phyloP scores from a whole-genome alignment of 2,329 filamentous ascomycete species.

The Fusarium chaquense region DNA sequence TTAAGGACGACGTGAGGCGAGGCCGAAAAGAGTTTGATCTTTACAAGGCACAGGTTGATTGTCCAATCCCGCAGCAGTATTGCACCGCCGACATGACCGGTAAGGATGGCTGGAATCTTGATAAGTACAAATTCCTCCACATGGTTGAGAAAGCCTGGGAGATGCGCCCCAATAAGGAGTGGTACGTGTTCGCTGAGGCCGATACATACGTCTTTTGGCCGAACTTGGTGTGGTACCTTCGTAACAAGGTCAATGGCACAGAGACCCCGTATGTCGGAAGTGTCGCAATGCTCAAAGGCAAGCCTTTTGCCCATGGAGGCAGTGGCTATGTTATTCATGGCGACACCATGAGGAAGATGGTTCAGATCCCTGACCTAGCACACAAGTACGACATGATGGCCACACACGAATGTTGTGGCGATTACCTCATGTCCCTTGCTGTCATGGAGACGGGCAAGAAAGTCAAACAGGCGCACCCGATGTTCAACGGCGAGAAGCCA shows the following conservation, averaged over 20 bases:
- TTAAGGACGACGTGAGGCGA: conserved; percentile 52
- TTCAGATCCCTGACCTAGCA: conserved; percentile 58
- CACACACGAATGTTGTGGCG: conserved; percentile 62
- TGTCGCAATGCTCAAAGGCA: conserved; percentile 59
- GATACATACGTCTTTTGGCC: conserved; percentile 70
- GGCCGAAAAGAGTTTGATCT: conserved; percentile 60
- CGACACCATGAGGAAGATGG: conserved; percentile 62
- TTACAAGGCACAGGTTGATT: conserved; percentile 60
- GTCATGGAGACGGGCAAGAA: conserved; percentile 59
- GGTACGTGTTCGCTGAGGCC: conserved; percentile 71
- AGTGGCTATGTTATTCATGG: conserved; percentile 69
- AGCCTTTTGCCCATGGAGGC: conserved; percentile 68
- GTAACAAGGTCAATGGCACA: conserved; percentile 55
- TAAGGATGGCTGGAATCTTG: conserved; percentile 63
- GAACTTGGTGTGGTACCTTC: conserved; percentile 64
- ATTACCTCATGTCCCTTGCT: conserved; percentile 63
- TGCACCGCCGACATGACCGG: conserved; percentile 50
- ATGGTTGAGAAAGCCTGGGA: conserved; percentile 68
- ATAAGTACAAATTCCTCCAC: conserved; percentile 72
- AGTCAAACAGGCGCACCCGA: conserved; percentile 61
- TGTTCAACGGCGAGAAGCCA: conserved; percentile 69
- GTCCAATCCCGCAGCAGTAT: conserved; percentile 60
- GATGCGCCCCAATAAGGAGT: conserved; percentile 64
- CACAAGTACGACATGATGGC: conserved; percentile 61
- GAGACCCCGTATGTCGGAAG: conserved; percentile 65